phyloP scores from a whole-genome alignment of 306 rosid species.

The Leucaena leucocephala region DNA sequence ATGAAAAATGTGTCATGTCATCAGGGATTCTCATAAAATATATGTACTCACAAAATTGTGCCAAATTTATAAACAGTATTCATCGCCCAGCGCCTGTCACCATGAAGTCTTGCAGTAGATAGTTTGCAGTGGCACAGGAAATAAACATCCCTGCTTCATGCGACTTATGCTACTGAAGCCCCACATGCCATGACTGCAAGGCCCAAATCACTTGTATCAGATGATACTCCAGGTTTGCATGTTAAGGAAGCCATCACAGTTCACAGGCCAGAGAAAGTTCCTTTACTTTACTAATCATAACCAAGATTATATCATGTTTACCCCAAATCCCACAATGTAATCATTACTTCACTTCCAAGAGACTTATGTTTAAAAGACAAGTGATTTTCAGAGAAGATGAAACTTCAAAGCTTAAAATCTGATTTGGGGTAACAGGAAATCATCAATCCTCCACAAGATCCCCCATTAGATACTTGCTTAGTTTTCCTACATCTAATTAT shows the following conservation, averaged over 20 bases:
- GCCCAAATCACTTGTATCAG: constrained; percentile 24
- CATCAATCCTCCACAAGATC: neutral
- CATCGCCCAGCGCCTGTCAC: neutral
- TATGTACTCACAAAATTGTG: constrained; percentile 15
- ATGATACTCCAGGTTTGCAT: neutral
- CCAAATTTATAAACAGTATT: neutral
- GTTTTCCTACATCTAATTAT: neutral
- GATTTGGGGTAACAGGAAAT: neutral
- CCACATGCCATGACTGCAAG: constrained; percentile 44
- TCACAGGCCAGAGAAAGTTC: neutral
- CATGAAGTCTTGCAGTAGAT: neutral
- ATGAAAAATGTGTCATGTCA: neutral
- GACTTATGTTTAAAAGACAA: neutral
- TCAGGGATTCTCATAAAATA: too few species aligned
- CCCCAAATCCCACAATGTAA: neutral
- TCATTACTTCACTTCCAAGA: neutral
- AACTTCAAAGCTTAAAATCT: neutral
- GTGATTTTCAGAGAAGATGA: neutral
- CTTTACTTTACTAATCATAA: constrained; percentile 4
- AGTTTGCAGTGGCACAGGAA: constrained; percentile 45
- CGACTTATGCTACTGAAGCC: constrained; percentile 37
- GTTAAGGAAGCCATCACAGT: neutral
- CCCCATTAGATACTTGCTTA: neutral
- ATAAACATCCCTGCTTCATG: constrained; percentile 41
- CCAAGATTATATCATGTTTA: neutral